These are phyloP conservation scores for Botrytis medusae DNA, from an alignment of 2,329 filamentous ascomycete species.

Conservation along the genomic window DNA sequence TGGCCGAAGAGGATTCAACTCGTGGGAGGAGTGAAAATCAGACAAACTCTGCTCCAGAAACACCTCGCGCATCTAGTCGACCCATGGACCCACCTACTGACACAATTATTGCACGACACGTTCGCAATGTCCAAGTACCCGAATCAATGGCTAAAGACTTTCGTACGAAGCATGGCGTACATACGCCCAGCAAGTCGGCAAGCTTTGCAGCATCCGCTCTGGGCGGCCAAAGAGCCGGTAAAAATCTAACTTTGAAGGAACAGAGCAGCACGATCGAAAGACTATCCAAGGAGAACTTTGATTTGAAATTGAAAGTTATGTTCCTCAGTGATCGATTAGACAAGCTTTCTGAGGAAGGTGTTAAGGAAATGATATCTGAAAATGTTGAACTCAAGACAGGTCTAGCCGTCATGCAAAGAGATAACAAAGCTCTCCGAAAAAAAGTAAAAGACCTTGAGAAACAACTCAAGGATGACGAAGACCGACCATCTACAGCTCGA, in stretches of 20 bases:
- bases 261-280: slow-evolving; percentile 97
- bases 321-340: slow-evolving; percentile 92
- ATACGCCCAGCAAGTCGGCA: slow-evolving; percentile 56
- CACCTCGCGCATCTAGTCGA: slow-evolving; percentile 62
- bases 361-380: slow-evolving; percentile 97
- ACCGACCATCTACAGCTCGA: slow-evolving; percentile 59
- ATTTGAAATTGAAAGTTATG: slow-evolving; percentile 95
- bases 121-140: slow-evolving; percentile 87
- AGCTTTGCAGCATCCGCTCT: slow-evolving; percentile 51
- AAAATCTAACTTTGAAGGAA: slow-evolving; percentile 87
- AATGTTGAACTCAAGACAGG: slow-evolving; percentile 95
- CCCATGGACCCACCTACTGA: slow-evolving; percentile 71
- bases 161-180: slow-evolving; percentile 67
- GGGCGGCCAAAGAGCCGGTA: slow-evolving; percentile 52
- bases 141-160: slow-evolving; percentile 87
- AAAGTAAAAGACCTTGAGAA: slow-evolving; percentile 86
- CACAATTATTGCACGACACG: slow-evolving; percentile 82
- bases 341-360: slow-evolving; percentile 89
- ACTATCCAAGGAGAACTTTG: slow-evolving; percentile 96
- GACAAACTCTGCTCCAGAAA: slow-evolving; percentile 55
- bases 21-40: slow-evolving; percentile 47
- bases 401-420: slow-evolving; percentile 83
- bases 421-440: slow-evolving; percentile 79
- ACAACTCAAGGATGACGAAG: slow-evolving; percentile 65
- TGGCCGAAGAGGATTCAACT: slow-evolving; percentile 58